Base-by-base conservation (phyloP, 805 yeast genomes). In the Myxozyma mucilagina region DNA sequence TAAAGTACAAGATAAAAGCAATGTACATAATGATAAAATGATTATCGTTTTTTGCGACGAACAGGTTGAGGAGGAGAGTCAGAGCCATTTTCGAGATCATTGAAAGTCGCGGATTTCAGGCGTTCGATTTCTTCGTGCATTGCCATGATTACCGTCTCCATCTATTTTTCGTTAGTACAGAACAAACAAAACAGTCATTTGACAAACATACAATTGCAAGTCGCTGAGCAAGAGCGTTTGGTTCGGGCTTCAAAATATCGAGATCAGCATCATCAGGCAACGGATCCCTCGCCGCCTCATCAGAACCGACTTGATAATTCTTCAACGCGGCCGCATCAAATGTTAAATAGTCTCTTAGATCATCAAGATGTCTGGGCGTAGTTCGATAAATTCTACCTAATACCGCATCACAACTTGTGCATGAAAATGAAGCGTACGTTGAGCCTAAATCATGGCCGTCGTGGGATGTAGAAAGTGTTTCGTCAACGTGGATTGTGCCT, bases 331-430 rank as follows among this genome's bases (percentile, higher is more conserved):
- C 35, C 18, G 56, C 61, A 51, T 60, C 68, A 47, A 70, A 68
- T 14, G 73, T 68, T 53, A 57, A 67, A 42, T 43, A 51, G 49
- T 67, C 73, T 41, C 67, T 48, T n/a, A 69, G 38, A 44, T 67
- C 66, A 52, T 70, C 73, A 42, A 70, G 63, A 47, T 52, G 44
- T 18, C 67, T 63, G 20, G 71, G 69, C 14, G 73, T 70, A 4
- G 70, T 66, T 11, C 60, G 63, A 47, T 70, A 70, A 10, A 68
- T 56, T 24, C 67, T 39, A 13, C 73, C 73, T 18, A 71, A 42
- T 36, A n/a, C 13, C 9, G 56, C 42, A 4, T 56, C 29, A 56
- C 73, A 70, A 6, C 42, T 45, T 5, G 63, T 32, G 53, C 73
- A 70, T 1, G 52, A 10, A 13, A 70, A 42, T 24, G 59, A 55